Evolutionary conservation across 768 basidiomycete species (phyloP).

Genomic region (Multifurca ochricompacta): DNA sequence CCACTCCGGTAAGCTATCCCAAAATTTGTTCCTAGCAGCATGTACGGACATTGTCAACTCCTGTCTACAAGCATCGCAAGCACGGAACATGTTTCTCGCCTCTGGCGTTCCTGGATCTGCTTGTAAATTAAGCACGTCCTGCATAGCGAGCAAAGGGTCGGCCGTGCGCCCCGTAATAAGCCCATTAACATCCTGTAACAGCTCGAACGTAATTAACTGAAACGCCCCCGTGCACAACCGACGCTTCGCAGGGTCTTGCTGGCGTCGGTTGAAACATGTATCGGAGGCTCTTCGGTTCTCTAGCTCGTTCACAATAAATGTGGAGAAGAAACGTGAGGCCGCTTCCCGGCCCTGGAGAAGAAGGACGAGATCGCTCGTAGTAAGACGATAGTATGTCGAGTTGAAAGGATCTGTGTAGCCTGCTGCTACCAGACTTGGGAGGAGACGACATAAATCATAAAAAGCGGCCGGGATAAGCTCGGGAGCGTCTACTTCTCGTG

Average conservation of each 20-base stretch:
- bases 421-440: constrained; percentile 51
- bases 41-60: constrained; percentile 15
- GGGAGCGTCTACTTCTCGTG: constrained; percentile 44
- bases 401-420: constrained; percentile 38
- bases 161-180: constrained; percentile 15
- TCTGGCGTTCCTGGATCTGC: constrained; percentile 4
- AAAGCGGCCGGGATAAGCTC: constrained; percentile 68
- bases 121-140: constrained; percentile 16
- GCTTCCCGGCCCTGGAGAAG: constrained; percentile 66
- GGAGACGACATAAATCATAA: constrained; percentile 68
- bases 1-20: constrained; percentile 20
- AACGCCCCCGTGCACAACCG: constrained; percentile 18
- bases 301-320: constrained; percentile 66
- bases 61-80: constrained; percentile 17
- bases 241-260: constrained; percentile 3
- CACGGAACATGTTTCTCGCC: constrained; percentile 11
- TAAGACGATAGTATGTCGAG: constrained; percentile 34
- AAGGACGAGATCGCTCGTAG: constrained; percentile 47
- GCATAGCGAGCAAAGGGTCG: constrained; percentile 22
- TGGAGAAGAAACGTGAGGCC: constrained; percentile 64
- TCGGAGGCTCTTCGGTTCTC: constrained; percentile 52
- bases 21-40: constrained; percentile 16
- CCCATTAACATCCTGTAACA: constrained; percentile 20
- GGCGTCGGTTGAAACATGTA: constrained; percentile 18
- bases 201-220: constrained; percentile 17